Evolutionary conservation across 2,329 filamentous ascomycete species (phyloP), one percentile per base, ranked within the genome.

Genomic region (Colletotrichum magnum): DNA sequence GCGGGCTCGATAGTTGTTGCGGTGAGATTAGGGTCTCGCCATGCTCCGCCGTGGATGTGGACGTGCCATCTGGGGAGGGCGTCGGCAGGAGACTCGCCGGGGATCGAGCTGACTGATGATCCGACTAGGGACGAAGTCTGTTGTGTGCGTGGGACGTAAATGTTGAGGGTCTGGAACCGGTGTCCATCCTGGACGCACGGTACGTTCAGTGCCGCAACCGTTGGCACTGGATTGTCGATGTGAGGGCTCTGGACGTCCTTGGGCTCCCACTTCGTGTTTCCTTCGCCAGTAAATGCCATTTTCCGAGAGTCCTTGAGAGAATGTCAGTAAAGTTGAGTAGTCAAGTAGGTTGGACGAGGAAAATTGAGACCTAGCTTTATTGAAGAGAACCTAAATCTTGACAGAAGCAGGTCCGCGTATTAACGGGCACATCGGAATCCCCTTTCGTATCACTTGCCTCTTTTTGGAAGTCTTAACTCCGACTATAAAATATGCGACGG

Each of bases 1-100:
- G 56, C 56, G n/a, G 56, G 56, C n/a, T 58, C 56, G 10, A 58
- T 50, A 3, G 56, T 48, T 13, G 41, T 32, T 12, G 43, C 47
- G 15, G 43, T 39, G 4, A 58, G 56, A 4, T 48, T 1, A 16
- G 56, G 56, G 10, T 58, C 56, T 32, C 56, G 41, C 56, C 56
- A 58, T 7, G 43, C 56, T 9, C 43, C 56, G 16, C 56, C 56
- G n/a, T 58, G 56, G 0, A 58, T 58, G 26, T 58, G 56, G 5
- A 58, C 43, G 6, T 58, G 56, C 56, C 56, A 50, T 18, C 18
- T n/a, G 32, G 53, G 53, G 5, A 57, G 3, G 0, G 36, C 45
- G 18, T 48, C 9, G 1, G 9, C 7, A 0, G 45, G 45, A n/a
- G 45, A 48, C 6, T n/a, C 4, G 6, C 45, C 45, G 18, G 45